Conservation (phyloP, 2,329 filamentous ascomycete genomes). For the Trichoderma gracile region DNA sequence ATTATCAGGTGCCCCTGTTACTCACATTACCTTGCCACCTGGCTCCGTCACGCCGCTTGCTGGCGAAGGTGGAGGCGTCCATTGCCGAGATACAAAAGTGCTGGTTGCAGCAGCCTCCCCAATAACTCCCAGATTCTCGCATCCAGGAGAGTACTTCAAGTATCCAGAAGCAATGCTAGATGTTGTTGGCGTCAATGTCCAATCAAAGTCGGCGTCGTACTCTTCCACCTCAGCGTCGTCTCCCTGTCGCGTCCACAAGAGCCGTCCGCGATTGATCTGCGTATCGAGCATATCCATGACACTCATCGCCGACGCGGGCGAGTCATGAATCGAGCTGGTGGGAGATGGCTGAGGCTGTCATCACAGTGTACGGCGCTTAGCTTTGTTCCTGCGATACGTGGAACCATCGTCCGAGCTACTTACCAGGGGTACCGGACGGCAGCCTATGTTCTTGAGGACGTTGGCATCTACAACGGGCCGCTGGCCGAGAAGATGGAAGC, state of each 20-base stretch:
- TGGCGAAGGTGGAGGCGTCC: slow-evolving; percentile 31
- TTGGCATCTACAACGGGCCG: slow-evolving; percentile 48
- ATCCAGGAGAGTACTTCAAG: slow-evolving; percentile 34
- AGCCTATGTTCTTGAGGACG: slow-evolving; percentile 45
- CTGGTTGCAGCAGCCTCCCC: neutral
- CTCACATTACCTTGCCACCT: neutral
- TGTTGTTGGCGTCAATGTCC: neutral
- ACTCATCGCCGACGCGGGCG: slow-evolving; percentile 27
- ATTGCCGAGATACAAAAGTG: slow-evolving; percentile 7
- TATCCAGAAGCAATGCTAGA: slow-evolving; percentile 21
- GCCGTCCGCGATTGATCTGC: slow-evolving; percentile 31
- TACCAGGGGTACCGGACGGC: slow-evolving; percentile 42
- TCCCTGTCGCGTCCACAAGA: slow-evolving; percentile 21
- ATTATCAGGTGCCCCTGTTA: neutral
- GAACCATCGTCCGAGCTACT: slow-evolving; percentile 13
- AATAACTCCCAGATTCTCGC: slow-evolving; percentile 30
- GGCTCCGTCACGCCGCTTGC: neutral
- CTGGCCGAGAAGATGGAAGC: slow-evolving; percentile 48
- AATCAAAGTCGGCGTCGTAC: slow-evolving; percentile 24
- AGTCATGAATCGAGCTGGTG: slow-evolving; percentile 20
- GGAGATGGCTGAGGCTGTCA: slow-evolving; percentile 21
- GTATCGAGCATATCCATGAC: slow-evolving; percentile 36
- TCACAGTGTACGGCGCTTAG: neutral
- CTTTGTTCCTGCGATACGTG: neutral
- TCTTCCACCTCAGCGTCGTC: slow-evolving; percentile 17